Base-by-base conservation (phyloP, 2,329 filamentous ascomycete species). In the Volutella citrinella region DNA sequence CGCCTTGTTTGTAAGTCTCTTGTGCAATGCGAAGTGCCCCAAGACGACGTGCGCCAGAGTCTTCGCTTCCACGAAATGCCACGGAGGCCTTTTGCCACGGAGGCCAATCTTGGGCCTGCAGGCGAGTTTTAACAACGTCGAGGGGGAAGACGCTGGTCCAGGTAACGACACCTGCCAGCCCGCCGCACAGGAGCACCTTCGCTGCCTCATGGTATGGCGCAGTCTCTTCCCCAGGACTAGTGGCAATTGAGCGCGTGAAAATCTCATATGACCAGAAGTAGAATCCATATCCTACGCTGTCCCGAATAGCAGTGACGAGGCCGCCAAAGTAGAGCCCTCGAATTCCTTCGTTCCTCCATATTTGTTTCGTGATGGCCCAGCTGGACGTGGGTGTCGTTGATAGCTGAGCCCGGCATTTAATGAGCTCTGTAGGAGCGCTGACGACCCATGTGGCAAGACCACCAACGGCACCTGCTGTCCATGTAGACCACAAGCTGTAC, bases 251-350 rank as follows among this genome's bases (percentile, higher is more conserved):
- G 34, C 69, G 66, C 21, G 83, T 87, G 45, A 73, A 78, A 38
- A 90, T 66, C 61, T 94, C 86, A 55, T 96, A 97, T 2, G 84
- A 84, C 85, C 86, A 95, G 60, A 97, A 97, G 57, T 96, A 97
- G 61, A 96, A 96, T 0, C 90, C 91, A 63, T 96, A 97, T n/a
- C 91, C 91, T 35, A 96, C 76, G 38, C 84, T 83, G 62, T 97
- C 91, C 30, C 91, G 74, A 24, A 91, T 57, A 33, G 84, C 87
- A 1, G 91, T 97, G 12, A 96, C 79, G 1, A 67, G 70, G 14
- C 91, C 91, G 14, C 89, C 91, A 42, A 81, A 75, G 56, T 95
- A 96, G 15, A 96, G 62, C 0, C 89, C 90, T 23, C 72, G 69
- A 5, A 87, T 69, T 5, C 83, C 78, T 33, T 70, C 60, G 2